Evolutionary conservation across 2,329 filamentous ascomycete species (phyloP), one percentile per base, ranked within the genome.

Genomic region (Penicillium sp.): DNA sequence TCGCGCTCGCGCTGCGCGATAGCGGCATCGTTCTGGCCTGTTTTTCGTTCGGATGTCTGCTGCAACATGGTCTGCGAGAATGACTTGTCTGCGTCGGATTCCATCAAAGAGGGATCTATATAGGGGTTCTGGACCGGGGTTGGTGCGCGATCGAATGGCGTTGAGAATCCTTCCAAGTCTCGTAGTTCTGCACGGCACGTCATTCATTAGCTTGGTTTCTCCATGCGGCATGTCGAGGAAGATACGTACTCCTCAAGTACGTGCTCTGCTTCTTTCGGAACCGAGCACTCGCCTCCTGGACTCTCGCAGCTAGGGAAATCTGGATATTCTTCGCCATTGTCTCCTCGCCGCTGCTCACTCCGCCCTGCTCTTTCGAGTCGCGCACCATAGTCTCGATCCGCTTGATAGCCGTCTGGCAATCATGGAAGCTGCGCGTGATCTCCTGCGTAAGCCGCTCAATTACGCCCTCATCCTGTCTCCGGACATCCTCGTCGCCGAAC

Each of bases 181-280:
- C 85, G 83, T 47, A 91, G 77, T 71, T 89, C 86, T 90, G 60
- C 13, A 40, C 14, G 40, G 14, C 22, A 22, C 16, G 41, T 37
- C 28, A 27, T 28, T 36, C 40, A 52, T 58, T 42, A 58, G 56
- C 40, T 26, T 32, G 27, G 6, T 8, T 14, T 13, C 32, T 16
- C 18, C 13, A 14, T 13, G 13, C 26, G 34, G 9, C n/a, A 32
- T 16, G 13, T n/a, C 11, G 23, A 20, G 22, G 18, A 22, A 23
- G 11, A 31, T 13, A 57, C 73, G 61, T 75, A 95, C 89, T 96
- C 72, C 94, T 96, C 43, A 98, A 72, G 70, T 98, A 98, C 42
- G 85, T 86, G 65, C 90, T 91, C 74, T 98, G 93, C 74, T 96
- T 97, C 77, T 97, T 98, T 62, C 93, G 81, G 67, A 98, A 98